These are phyloP conservation scores for Rhizopus stolonifer DNA, from an alignment of 371 early-diverging fungal species.

Conservation along the genomic window DNA sequence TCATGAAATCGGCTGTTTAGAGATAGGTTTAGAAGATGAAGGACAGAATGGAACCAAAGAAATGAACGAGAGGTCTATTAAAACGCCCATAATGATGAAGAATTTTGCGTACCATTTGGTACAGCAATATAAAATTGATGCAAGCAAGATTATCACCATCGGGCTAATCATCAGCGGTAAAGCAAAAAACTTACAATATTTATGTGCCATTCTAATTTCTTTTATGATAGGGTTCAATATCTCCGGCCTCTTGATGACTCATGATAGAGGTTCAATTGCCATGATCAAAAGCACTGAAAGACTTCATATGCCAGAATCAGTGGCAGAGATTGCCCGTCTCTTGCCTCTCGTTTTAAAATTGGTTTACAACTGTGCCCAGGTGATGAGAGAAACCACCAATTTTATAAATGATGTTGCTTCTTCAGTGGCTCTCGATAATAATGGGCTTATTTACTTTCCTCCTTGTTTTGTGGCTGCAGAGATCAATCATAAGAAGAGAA, in stretches of 20 bases:
- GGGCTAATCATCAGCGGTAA: conserved; percentile 16
- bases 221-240: conserved; percentile 18
- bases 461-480: conserved; percentile 17
- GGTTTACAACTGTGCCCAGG: conserved; percentile 9
- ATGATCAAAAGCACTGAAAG: conserved; percentile 8
- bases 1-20: conserved; percentile 18
- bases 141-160: conserved; percentile 16
- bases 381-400: conserved; percentile 9
- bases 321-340: conserved; percentile 8
- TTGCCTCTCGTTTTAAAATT: conserved; percentile 19
- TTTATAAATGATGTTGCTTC: conserved; percentile 7
- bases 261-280: conserved; percentile 10
- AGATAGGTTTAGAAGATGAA: conserved; percentile 14
- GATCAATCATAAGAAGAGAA: conserved; percentile 16
- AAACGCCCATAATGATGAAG: conserved; percentile 19
- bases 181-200: conserved; percentile 17
- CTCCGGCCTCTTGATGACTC: conserved; percentile 6
- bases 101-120: conserved; percentile 14
- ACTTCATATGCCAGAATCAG: conserved; percentile 19
- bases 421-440: conserved; percentile 10
- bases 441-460: conserved; percentile 7
- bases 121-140: conserved; percentile 14
- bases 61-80: conserved; percentile 14
- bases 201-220: conserved; percentile 16
- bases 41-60: conserved; percentile 18